A percentile compares a stretch with the other conserved stretches of the same genome.
Conservation (phyloP, 129 eudicot genomes). For the Tagetes patula region DNA sequence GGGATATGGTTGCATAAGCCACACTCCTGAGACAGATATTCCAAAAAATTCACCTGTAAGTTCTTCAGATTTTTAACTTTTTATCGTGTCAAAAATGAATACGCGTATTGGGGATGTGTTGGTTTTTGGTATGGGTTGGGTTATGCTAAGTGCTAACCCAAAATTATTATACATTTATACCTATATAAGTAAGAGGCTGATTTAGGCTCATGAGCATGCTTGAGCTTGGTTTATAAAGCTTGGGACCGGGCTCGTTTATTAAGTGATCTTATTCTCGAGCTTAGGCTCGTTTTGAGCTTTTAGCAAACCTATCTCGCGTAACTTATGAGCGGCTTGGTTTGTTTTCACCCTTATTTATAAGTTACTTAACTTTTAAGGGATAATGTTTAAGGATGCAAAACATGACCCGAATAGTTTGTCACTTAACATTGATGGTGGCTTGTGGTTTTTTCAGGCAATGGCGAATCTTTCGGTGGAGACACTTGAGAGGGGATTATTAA, state of each 20-base stretch:
- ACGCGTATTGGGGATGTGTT: background rate
- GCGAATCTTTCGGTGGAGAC: conserved; percentile 81
- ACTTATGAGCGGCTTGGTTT: too few species aligned
- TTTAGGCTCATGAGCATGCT: too few species aligned
- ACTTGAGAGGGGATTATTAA: conserved; percentile 73
- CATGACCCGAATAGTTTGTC: background rate
- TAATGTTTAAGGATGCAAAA: background rate
- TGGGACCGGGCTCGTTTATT: too few species aligned
- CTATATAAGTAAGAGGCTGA: too few species aligned
- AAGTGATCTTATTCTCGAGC: too few species aligned
- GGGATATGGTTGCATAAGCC: conserved; percentile 90
- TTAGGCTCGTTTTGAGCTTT: too few species aligned
- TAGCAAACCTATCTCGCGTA: too few species aligned
- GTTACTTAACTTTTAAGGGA: too few species aligned
- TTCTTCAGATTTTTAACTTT: background rate
- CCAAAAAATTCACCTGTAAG: conserved; percentile 47
- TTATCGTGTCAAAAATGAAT: background rate
- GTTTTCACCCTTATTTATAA: too few species aligned
- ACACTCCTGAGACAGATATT: conserved; percentile 66
- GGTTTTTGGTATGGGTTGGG: background rate
- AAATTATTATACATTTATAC: background rate
- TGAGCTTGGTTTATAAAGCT: too few species aligned
- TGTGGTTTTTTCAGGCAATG: conserved; percentile 50
- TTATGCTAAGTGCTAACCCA: background rate
- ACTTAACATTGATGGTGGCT: too few species aligned